Base-by-base conservation (phyloP, 306 rosid species). In the Sicyos baderoa region DNA sequence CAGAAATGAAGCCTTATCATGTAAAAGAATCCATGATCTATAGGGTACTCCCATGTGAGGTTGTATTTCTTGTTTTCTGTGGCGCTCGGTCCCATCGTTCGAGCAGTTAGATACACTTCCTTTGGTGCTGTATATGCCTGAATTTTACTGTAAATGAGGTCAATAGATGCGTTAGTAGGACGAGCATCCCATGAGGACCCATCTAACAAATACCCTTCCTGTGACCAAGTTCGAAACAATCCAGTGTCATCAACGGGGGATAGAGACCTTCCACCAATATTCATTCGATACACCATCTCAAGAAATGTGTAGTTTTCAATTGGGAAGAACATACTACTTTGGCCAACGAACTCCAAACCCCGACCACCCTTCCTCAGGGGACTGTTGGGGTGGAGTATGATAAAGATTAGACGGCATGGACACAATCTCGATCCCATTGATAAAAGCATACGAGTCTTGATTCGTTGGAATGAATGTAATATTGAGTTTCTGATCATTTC, bases 401-500 rank as follows among this genome's bases (percentile, higher is more conserved):
- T 79, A 79, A 10, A 74, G 76, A 54, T 48, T 9, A 5, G 37
- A 1, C 1, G 79, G 79, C 79, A 79, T 70, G 14, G 76, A 70
- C 2, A 54, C 60, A 11, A 78, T 35, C 57, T 74, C 72, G 4
- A 78, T 74, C 6, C 73, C 76, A 10, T 19, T 79, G 61, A 79
- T 37, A 50, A 74, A 70, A 7, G 82, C 79, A 32, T 61, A 40
- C 0, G 70, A 68, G 13, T 27, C 62, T 2, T 71, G 54, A 59
- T 21, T 63, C 4, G 76, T 61, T 60, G 78, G 82, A 50, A 16
- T 55, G 55, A 79, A 79, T 0, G 69, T 58, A 70, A 79, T 18
- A 49, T 72, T 59, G 15, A 79, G 18, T 10, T 4, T 22, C n/a
- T 32, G 9, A 48, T 45, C 4, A 0, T 58, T 58, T 13, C 13